Evolutionary conservation across 1,139 yeast genomes (phyloP).

Genomic region (Suhomyces bolitotheri): DNA sequence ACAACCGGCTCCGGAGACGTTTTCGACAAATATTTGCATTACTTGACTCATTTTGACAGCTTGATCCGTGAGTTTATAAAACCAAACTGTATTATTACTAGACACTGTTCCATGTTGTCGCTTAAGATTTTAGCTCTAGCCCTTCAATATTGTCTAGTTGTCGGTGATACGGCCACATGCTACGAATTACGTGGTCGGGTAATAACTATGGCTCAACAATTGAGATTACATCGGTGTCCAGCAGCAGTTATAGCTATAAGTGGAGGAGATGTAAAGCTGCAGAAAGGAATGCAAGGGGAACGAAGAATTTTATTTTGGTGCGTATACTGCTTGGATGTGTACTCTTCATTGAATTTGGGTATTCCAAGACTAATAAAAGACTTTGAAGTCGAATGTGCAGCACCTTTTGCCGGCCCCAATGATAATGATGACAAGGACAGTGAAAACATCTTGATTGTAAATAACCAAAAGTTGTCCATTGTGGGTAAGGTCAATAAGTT

Average conservation of each 20-base stretch:
- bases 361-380: slow-evolving; percentile 80
- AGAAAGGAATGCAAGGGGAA: slow-evolving; percentile 69
- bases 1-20: slow-evolving; percentile 15
- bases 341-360: slow-evolving; percentile 74
- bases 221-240: slow-evolving; percentile 84
- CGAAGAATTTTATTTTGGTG: slow-evolving; percentile 85
- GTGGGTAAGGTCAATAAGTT: slow-evolving; percentile 69
- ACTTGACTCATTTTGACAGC: slow-evolving; percentile 49
- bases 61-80: slow-evolving; percentile 55
- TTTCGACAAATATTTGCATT: slow-evolving; percentile 23
- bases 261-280: slow-evolving; percentile 49
- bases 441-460: slow-evolving; percentile 57
- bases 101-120: slow-evolving; percentile 64
- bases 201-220: slow-evolving; percentile 81
- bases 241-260: slow-evolving; percentile 65
- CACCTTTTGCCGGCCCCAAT: slow-evolving; percentile 67
- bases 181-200: slow-evolving; percentile 76
- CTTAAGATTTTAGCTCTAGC: slow-evolving; percentile 71
- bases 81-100: slow-evolving; percentile 51
- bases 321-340: slow-evolving; percentile 73
- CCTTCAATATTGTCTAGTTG: slow-evolving; percentile 67
- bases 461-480: slow-evolving; percentile 56
- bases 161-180: slow-evolving; percentile 72
- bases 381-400: slow-evolving; percentile 80
- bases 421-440: slow-evolving; percentile 44